A percentile compares a stretch with the other conserved stretches of the same genome.
Conservation (phyloP, 2,329 filamentous ascomycete species). For the Apiospora sp. region DNA sequence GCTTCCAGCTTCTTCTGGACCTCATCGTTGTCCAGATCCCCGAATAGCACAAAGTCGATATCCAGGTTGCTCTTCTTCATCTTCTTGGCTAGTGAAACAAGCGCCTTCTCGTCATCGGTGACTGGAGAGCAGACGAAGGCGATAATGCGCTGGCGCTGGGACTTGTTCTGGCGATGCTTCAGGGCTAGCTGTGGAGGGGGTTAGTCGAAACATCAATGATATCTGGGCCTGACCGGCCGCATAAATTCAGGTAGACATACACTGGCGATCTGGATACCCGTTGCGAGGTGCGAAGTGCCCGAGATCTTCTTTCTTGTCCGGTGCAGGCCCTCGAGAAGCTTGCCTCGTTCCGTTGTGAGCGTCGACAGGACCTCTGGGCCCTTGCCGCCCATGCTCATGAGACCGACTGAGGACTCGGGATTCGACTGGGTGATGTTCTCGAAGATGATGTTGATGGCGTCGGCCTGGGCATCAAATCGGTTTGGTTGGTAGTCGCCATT, state of each 20-base stretch:
- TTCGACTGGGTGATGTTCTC: conserved; percentile 94
- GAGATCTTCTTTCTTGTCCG: conserved; percentile 90
- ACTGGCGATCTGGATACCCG: conserved; percentile 92
- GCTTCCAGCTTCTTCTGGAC: conserved; percentile 90
- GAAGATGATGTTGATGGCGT: conserved; percentile 95
- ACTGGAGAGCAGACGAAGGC: conserved; percentile 96
- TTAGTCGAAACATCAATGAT: conserved; percentile 8
- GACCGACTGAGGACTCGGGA: conserved; percentile 93
- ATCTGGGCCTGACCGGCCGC: not conserved
- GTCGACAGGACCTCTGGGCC: conserved; percentile 98
- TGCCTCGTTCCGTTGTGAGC: conserved; percentile 93
- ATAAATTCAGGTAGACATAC: conserved; percentile 61
- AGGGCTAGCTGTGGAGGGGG: conserved; percentile 75
- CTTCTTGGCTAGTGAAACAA: conserved; percentile 91
- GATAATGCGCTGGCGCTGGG: conserved; percentile 94
- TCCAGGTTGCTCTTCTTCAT: conserved; percentile 98
- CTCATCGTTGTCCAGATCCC: conserved; percentile 88
- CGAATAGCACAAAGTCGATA: conserved; percentile 94
- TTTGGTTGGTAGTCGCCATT: conserved; percentile 94
- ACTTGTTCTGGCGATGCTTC: conserved; percentile 98
- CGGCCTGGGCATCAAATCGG: conserved; percentile 94
- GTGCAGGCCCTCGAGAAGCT: conserved; percentile 91
- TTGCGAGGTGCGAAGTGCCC: conserved; percentile 86
- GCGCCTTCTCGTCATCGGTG: conserved; percentile 85
- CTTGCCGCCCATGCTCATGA: conserved; percentile 99